A percentile compares a stretch with the other conserved stretches of the same genome.
Evolutionary conservation across 2,329 filamentous ascomycete species (phyloP).

Genomic region (Fusarium xyrophilum): DNA sequence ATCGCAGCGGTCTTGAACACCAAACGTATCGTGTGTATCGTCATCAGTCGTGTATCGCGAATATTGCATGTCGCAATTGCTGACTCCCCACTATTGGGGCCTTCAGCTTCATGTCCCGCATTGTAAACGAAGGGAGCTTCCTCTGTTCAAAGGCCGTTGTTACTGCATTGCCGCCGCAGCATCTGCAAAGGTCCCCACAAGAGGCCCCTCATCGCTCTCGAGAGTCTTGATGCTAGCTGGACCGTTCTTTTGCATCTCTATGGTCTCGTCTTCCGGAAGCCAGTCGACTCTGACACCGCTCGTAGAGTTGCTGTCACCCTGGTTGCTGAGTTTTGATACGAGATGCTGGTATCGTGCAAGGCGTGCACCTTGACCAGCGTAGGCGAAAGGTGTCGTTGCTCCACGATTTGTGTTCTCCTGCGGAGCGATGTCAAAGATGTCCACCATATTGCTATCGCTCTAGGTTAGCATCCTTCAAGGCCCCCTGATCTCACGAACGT

Average conservation of each 20-base stretch:
- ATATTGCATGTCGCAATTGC: constrained; percentile 9
- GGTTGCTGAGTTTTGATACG: constrained; percentile 63
- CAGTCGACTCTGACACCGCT: constrained; percentile 62
- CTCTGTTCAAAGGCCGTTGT: neutral
- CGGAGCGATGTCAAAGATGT: constrained; percentile 70
- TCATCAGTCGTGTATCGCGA: constrained; percentile 9
- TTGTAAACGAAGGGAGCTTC: neutral
- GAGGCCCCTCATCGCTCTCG: constrained; percentile 49
- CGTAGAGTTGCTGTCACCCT: constrained; percentile 50
- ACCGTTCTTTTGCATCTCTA: constrained; percentile 53
- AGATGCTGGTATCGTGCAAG: constrained; percentile 67
- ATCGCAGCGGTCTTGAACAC: constrained; percentile 7
- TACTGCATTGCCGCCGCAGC: constrained; percentile 60
- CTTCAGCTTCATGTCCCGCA: neutral
- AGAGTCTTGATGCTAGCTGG: constrained; percentile 45
- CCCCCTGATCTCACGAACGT: constrained; percentile 37
- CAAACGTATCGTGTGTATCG: constrained; percentile 13
- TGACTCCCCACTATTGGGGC: neutral
- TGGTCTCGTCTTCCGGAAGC: constrained; percentile 59
- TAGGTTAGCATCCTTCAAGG: constrained; percentile 11
- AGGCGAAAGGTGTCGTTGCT: constrained; percentile 52
- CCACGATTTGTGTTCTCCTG: constrained; percentile 52
- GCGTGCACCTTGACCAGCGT: constrained; percentile 63
- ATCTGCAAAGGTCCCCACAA: constrained; percentile 68
- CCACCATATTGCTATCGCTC: constrained; percentile 66